These are phyloP conservation scores for Achlya hypogyna DNA, from an alignment of 352 stramenopile genomes.

Conservation along the genomic window DNA sequence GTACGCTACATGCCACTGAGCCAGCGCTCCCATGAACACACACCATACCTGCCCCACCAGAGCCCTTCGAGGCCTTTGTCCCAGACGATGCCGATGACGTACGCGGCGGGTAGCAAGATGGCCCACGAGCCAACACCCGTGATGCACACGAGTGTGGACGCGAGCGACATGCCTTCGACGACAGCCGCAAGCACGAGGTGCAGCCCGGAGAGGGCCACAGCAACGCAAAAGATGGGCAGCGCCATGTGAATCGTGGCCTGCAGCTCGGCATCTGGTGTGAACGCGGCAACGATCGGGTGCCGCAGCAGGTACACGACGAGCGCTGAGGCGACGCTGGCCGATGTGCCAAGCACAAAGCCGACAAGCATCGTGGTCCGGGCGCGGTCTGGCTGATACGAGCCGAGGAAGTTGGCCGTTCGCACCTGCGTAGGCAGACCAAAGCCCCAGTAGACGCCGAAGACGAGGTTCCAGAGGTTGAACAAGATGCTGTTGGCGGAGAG, in stretches of 20 bases:
- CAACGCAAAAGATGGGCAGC: conserved; percentile 59
- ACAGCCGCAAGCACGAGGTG: conserved; percentile 71
- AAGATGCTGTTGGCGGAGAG: conserved; percentile 74
- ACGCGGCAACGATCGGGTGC: conserved; percentile 38
- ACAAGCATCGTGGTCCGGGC: conserved; percentile 50
- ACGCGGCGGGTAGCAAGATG: conserved; percentile 55
- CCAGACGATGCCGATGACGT: conserved; percentile 44
- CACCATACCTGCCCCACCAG: conserved; percentile 45
- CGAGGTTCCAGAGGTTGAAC: conserved; percentile 73
- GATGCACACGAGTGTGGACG: conserved; percentile 58
- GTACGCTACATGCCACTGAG: conserved; percentile 25
- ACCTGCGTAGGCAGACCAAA: conserved; percentile 75
- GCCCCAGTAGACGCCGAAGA: conserved; percentile 79
- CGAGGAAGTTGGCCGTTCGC: conserved; percentile 61
- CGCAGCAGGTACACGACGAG: conserved; percentile 43
- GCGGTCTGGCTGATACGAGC: conserved; percentile 44
- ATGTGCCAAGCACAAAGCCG: conserved; percentile 51
- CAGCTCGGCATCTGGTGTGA: conserved; percentile 55
- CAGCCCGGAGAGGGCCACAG: conserved; percentile 62
- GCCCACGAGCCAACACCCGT: conserved; percentile 60
- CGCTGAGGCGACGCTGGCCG: conserved; percentile 45
- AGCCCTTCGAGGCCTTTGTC: conserved; percentile 44
- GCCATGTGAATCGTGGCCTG: conserved; percentile 37
- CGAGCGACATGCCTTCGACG: conserved; percentile 71
- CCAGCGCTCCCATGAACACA: not conserved